Evolutionary conservation across 2,329 filamentous ascomycete species (phyloP).

Genomic region (Clonostachys rosea): DNA sequence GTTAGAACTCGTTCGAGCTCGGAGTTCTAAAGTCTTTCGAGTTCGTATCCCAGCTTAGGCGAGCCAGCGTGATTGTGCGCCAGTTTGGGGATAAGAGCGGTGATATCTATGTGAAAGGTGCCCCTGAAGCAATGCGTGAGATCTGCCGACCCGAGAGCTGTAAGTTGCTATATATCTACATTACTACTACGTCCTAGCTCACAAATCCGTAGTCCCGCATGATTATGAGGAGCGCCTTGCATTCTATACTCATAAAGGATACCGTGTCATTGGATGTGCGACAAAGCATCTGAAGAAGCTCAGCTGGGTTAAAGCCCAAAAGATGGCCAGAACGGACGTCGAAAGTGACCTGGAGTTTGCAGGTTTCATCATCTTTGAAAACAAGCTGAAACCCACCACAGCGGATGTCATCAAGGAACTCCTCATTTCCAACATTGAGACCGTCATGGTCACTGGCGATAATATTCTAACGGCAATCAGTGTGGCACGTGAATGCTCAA

Average conservation of each 20-base stretch:
- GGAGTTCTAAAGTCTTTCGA: conserved; percentile 91
- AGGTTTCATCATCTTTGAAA: conserved; percentile 98
- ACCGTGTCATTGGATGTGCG: conserved; percentile 92
- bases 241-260: conserved; percentile 92
- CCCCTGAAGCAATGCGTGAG: conserved; percentile 92
- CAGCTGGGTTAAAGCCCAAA: conserved; percentile 91
- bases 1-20: conserved; percentile 65
- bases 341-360: conserved; percentile 83
- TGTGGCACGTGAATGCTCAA: conserved; percentile 82
- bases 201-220: conserved; percentile 54
- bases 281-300: conserved; percentile 83
- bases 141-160: conserved; percentile 82
- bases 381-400: conserved; percentile 91
- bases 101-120: conserved; percentile 91
- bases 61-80: conserved; percentile 88
- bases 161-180: conserved; percentile 33
- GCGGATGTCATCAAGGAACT: conserved; percentile 78
- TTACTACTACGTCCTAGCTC: conserved; percentile 6
- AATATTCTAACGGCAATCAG: conserved; percentile 97
- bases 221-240: conserved; percentile 88
- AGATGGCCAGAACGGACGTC: conserved; percentile 82
- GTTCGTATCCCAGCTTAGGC: conserved; percentile 86
- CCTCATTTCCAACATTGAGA: conserved; percentile 75
- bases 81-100: conserved; percentile 81
- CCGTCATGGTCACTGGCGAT: conserved; percentile 96